These are phyloP conservation scores for Salvia miltiorrhiza DNA, from an alignment of 257 asterid species.

Conservation along the genomic window DNA sequence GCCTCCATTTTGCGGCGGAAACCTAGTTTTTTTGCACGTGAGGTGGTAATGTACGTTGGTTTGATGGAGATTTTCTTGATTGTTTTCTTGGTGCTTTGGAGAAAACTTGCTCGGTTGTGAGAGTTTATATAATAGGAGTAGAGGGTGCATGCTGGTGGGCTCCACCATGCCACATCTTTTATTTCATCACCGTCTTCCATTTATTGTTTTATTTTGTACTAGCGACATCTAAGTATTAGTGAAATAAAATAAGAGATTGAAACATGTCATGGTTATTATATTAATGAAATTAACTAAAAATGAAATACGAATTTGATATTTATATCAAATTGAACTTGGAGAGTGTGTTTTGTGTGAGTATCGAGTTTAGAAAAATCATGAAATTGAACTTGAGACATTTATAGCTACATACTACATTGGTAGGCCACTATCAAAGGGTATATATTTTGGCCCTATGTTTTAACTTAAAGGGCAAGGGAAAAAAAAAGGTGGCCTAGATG, in stretches of 20 bases:
- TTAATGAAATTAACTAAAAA: not conserved
- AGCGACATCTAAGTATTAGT: not conserved
- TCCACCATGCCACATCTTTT: not conserved
- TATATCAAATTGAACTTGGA: not conserved
- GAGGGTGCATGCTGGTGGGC: not conserved
- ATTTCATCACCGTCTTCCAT: not conserved
- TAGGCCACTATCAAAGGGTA: no score
- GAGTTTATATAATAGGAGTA: constrained; percentile 27
- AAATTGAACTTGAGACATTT: no score
- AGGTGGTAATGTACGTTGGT: constrained; percentile 8
- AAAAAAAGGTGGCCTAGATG: not conserved
- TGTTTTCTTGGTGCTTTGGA: constrained; percentile 11
- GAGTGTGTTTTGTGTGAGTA: no score
- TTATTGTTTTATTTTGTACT: no score
- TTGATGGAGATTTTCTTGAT: not conserved
- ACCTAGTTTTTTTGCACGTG: not conserved
- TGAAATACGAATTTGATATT: not conserved
- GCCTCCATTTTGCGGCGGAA: constrained; percentile 36
- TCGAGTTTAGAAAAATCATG: not conserved
- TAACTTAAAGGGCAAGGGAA: constrained; percentile 11
- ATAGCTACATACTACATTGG: no score
- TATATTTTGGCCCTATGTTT: not conserved
- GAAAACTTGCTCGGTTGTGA: constrained; percentile 14
- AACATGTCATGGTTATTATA: not conserved
- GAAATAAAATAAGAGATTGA: not conserved